Conservation (phyloP, 345 rosid species). For the Salix caprea region DNA sequence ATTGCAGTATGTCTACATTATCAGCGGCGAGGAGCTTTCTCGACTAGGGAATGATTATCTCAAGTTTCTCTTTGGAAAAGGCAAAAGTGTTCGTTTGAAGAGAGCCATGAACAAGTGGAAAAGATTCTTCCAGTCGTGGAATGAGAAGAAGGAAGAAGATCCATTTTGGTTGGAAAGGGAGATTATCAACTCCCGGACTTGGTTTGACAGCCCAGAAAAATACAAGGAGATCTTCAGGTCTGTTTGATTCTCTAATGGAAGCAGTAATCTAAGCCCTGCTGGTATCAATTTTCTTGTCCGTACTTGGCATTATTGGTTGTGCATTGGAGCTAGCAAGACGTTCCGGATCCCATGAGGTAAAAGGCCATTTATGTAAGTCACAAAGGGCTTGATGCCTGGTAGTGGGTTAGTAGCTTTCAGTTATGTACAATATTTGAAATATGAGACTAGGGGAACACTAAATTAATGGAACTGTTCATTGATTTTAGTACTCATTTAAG, state of each 20-base stretch:
- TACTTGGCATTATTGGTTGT: background rate
- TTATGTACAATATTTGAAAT: conserved; percentile 3
- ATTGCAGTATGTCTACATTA: conserved; percentile 63
- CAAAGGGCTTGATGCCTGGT: background rate
- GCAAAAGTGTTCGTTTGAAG: conserved; percentile 55
- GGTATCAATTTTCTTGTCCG: background rate
- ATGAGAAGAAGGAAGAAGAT: conserved; percentile 35
- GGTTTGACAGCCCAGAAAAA: conserved; percentile 65
- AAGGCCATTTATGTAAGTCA: background rate
- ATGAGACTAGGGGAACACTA: background rate
- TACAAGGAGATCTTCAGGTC: conserved; percentile 36
- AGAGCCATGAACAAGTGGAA: conserved; percentile 50
- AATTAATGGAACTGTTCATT: background rate
- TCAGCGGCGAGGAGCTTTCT: conserved; percentile 62
- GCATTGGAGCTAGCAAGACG: background rate
- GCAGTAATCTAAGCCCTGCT: background rate
- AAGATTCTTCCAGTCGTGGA: conserved; percentile 25
- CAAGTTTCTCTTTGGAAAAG: conserved; percentile 45
- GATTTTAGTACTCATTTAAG: background rate
- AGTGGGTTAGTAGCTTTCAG: background rate
- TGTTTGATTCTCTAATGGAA: conserved; percentile 8
- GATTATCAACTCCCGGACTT: conserved; percentile 61
- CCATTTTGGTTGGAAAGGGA: conserved; percentile 60
- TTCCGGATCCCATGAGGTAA: background rate
- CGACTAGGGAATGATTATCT: conserved; percentile 67